phyloP scores from a whole-genome alignment of 257 asterid genomes.

The Plectranthus barbatus region DNA sequence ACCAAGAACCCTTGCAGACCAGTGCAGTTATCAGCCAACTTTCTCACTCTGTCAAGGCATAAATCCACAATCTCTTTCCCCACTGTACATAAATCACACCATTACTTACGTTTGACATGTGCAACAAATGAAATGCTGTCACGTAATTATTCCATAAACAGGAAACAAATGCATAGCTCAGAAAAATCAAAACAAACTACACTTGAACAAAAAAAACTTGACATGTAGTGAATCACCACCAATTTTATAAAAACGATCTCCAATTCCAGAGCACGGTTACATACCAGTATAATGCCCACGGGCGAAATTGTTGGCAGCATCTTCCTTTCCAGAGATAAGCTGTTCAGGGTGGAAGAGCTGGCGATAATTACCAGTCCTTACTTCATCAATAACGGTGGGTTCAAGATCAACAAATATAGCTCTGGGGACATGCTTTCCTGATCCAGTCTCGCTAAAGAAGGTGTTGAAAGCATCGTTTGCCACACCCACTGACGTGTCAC shows the following conservation, averaged over 20 bases:
- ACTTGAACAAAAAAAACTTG: background rate
- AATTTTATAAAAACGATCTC: background rate
- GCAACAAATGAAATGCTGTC: background rate
- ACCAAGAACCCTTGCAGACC: conserved; percentile 92
- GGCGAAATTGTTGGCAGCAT: conserved; percentile 45
- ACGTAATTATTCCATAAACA: background rate
- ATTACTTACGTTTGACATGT: background rate
- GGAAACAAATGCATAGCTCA: background rate
- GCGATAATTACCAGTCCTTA: conserved; percentile 38
- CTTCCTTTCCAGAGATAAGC: conserved; percentile 48
- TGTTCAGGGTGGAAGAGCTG: conserved; percentile 50
- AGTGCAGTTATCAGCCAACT: conserved; percentile 94
- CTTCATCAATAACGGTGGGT: conserved; percentile 42
- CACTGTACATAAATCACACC: conserved; percentile 20
- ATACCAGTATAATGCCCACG: conserved; percentile 41
- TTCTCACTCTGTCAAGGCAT: conserved; percentile 87
- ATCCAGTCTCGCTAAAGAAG: conserved; percentile 44
- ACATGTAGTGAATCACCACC: no score
- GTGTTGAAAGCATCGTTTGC: conserved; percentile 49
- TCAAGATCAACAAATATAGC: conserved; percentile 48
- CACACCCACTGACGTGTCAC: conserved; percentile 32
- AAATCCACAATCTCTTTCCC: conserved; percentile 75
- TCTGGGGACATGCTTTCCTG: conserved; percentile 44
- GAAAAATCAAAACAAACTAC: background rate
- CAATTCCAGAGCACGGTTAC: background rate